Base-by-base conservation (phyloP, 495 filamentous ascomycete genomes). In the Lasiosphaeris hirsuta region DNA sequence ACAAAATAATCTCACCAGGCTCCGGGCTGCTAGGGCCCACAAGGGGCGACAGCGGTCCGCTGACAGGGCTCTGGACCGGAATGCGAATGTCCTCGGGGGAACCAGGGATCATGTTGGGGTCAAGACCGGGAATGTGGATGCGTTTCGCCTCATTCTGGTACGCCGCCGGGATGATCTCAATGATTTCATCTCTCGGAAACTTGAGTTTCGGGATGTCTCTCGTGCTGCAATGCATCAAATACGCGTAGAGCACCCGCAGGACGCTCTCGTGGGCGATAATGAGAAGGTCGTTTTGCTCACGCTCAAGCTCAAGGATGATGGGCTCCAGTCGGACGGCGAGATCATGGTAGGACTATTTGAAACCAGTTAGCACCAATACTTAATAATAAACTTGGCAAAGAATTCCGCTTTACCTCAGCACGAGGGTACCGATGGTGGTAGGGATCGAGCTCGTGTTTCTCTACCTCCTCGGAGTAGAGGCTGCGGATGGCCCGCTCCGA, bases 241-340 rank as follows among this genome's bases (percentile, higher is more conserved):
- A 99, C 10, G 93, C 92, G 67, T 97, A 99, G 19, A 99, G 78
- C 41, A 99, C 95, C 47, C 95, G 89, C 45, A 99, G 77, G 10
- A 99, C 95, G 57, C 89, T 93, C 71, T 99, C 95, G 67, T 99
- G 95, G 11, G 95, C 95, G 69, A 99, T 96, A 60, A 99, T 96
- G 33, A 99, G 78, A 39, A 99, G 79, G 71, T 99, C 95, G 57
- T 95, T 96, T 67, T 96, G 89, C 69, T 99, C 94, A 36, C 95
- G 88, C 72, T 99, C 95, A 3, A 99, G 81, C 72, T 99, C 95
- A 9, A 99, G 83, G 70, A 99, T 99, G 58, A 99, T 94, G 8
- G 95, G 95, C 71, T 99, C 95, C n/a, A 97, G 84, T 17, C 95
- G 89, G 54, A 97, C 94, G 19, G 95, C 95, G 39, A 99, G 84